Evolutionary conservation across 768 basidiomycete genomes (phyloP), one percentile per base, ranked within the genome.

Genomic region (Hydnomerulius pinastri): DNA sequence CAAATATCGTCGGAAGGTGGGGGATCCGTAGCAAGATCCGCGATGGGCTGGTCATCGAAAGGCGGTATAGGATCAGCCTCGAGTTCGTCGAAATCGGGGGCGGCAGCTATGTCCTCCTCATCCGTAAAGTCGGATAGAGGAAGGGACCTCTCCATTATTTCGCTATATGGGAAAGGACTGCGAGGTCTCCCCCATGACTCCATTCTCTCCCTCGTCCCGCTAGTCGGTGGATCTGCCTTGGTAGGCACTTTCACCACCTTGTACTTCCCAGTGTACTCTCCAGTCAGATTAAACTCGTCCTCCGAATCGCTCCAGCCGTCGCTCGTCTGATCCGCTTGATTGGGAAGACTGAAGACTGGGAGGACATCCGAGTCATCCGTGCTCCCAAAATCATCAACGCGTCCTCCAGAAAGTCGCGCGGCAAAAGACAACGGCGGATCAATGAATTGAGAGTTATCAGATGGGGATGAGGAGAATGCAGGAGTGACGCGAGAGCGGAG

Each of bases 251-350:
- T 71, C 43, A 83, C 54, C 49, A 77, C 73, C 61, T 68, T 79
- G 71, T 80, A 89, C 27, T 71, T 74, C 10, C 86, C 87, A 6
- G 87, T 90, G 59, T 77, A 89, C 54, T 89, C 85, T 18, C 86
- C 84, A 25, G 62, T 59, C 65, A 73, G 66, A 15, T 66, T 59
- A 39, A 69, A 66, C 25, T 44, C 65, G 4, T 70, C 71, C 27
- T 61, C 71, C 10, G 55, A 68, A 30, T 67, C 69, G 46, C 58
- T 68, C 62, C 60, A 66, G 1, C 35, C 61, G 15, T 32, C 51
- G 24, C 37, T 53, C 9, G 45, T 18, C 11, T 55, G 48, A 6
- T 36, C 43, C 18, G 37, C 32, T 6, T 18, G 6, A 32, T 55
- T 55, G 3, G 52, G 52, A 2, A 24, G 36, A 24, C 27, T 18